These are phyloP conservation scores for Heliosperma pusillum DNA, from an alignment of 148 eudicot genomes.

Conservation along the genomic window DNA sequence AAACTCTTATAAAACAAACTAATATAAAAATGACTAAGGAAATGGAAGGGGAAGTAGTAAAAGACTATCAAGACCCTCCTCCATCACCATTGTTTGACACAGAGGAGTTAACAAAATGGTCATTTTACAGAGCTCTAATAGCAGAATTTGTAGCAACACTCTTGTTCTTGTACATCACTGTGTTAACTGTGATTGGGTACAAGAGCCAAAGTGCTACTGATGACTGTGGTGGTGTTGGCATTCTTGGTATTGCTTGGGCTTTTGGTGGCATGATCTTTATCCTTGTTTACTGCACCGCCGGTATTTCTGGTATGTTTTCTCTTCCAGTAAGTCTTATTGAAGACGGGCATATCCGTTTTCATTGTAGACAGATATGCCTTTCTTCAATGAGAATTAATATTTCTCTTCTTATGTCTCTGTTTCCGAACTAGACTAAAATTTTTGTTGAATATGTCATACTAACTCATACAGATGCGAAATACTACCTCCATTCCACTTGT, in stretches of 20 bases:
- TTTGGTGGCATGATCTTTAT: constrained; percentile 36
- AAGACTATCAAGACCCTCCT: constrained; percentile 29
- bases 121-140: constrained; percentile 32
- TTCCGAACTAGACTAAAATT: neutral
- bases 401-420: neutral
- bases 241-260: constrained; percentile 33
- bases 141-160: constrained; percentile 26
- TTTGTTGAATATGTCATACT: too few species aligned
- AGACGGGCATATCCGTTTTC: too few species aligned
- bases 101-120: constrained; percentile 24
- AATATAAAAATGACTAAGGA: neutral
- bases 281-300: constrained; percentile 31
- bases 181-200: constrained; percentile 28
- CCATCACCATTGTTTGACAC: constrained; percentile 24
- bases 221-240: constrained; percentile 27
- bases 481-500: too few species aligned
- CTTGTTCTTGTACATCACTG: constrained; percentile 25
- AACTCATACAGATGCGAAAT: too few species aligned
- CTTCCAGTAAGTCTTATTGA: too few species aligned
- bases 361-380: too few species aligned
- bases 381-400: too few species aligned
- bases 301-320: constrained; percentile 19
- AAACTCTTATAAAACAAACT: neutral
- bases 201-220: constrained; percentile 14
- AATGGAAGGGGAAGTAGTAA: neutral